These are phyloP conservation scores for Aspergillus brasiliensis DNA, from an alignment of 2,329 filamentous ascomycete genomes.

Conservation along the genomic window DNA sequence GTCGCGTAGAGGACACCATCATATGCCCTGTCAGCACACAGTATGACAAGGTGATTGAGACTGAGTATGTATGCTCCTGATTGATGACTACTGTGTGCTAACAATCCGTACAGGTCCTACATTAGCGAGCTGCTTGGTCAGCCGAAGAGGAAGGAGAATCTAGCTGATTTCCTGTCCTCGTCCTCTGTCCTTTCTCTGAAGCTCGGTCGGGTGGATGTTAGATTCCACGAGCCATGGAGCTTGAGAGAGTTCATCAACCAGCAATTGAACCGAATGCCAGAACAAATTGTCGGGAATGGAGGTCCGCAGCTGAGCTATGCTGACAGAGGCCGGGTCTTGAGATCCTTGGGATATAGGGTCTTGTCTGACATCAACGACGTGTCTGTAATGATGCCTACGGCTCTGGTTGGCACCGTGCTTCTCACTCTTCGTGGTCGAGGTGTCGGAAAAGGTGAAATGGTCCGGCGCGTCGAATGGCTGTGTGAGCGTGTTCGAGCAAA, in stretches of 20 bases:
- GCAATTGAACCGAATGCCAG: slow-evolving; percentile 65
- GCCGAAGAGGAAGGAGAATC: slow-evolving; percentile 93
- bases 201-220: slow-evolving; percentile 87
- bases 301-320: slow-evolving; percentile 49
- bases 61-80: slow-evolving; percentile 57
- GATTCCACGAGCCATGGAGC: slow-evolving; percentile 97
- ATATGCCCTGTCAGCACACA: slow-evolving; percentile 96
- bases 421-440: slow-evolving; percentile 88
- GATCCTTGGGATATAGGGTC: slow-evolving; percentile 88
- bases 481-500: slow-evolving; percentile 78
- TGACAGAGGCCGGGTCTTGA: slow-evolving; percentile 71
- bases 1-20: slow-evolving; percentile 84
- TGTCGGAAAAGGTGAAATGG: slow-evolving; percentile 82
- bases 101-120: slow-evolving; percentile 64
- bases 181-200: slow-evolving; percentile 87
- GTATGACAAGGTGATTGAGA: slow-evolving; percentile 98
- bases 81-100: slow-evolving; percentile 8
- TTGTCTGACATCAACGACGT: slow-evolving; percentile 93
- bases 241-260: slow-evolving; percentile 77
- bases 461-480: slow-evolving; percentile 88
- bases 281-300: slow-evolving; percentile 37
- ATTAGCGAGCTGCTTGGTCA: slow-evolving; percentile 91
- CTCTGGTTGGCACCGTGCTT: slow-evolving; percentile 89
- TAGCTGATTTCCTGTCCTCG: slow-evolving; percentile 83
- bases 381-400: slow-evolving; percentile 97